A percentile compares a stretch with the other conserved stretches of the same genome.
These are phyloP conservation scores for Cicer cuneatum DNA, from an alignment of 306 rosid genomes.

Conservation along the genomic window DNA sequence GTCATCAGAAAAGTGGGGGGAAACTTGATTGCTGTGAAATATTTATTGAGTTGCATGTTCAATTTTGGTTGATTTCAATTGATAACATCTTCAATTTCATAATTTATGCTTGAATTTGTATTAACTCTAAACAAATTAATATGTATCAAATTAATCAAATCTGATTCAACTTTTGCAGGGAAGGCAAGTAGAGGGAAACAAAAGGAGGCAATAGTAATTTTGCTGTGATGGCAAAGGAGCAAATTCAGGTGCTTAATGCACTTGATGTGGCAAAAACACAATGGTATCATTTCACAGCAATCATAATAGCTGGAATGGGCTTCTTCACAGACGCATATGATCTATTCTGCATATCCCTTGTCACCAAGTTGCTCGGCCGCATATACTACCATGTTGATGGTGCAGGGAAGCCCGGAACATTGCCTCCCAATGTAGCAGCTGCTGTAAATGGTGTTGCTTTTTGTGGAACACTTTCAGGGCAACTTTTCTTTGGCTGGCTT, in stretches of 20 bases:
- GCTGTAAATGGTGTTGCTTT: conserved; percentile 87
- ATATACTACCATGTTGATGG: conserved; percentile 72
- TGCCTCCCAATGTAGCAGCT: conserved; percentile 86
- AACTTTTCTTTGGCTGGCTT: conserved; percentile 85
- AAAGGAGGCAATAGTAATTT: conserved; percentile 8
- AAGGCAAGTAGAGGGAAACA: conserved; percentile 1
- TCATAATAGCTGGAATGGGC: conserved; percentile 85
- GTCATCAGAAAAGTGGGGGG: not conserved
- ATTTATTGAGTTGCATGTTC: not conserved
- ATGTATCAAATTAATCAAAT: not conserved
- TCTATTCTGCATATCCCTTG: conserved; percentile 73
- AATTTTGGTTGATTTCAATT: conserved; percentile 9
- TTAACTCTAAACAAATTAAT: not conserved
- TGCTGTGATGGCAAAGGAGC: conserved; percentile 61
- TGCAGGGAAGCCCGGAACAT: conserved; percentile 62
- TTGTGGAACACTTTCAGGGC: conserved; percentile 73
- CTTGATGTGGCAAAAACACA: conserved; percentile 82
- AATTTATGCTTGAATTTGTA: not conserved
- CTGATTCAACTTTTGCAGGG: conserved; percentile 41
- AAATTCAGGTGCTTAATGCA: conserved; percentile 66
- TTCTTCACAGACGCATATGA: conserved; percentile 92
- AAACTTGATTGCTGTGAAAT: not conserved
- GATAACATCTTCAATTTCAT: conserved; percentile 19
- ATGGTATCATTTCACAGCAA: conserved; percentile 86
- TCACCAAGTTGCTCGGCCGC: conserved; percentile 81